Evolutionary conservation across 2,329 filamentous ascomycete species (phyloP), one percentile per base, ranked within the genome.

Genomic region (Parasarocladium wereldwijsianum): DNA sequence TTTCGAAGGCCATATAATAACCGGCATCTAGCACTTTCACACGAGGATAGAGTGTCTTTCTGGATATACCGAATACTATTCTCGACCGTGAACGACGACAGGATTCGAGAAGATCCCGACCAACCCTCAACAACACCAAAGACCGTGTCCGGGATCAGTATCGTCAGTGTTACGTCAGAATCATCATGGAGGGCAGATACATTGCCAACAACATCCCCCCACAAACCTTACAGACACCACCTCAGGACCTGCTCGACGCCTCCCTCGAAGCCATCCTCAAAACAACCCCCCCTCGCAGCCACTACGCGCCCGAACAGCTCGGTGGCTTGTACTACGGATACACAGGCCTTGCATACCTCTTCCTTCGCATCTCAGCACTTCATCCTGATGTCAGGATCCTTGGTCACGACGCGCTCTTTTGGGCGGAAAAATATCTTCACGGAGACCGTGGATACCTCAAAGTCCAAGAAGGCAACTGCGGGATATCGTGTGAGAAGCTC

Each of bases 311-410:
- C 9, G 42, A 43, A 8, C 37, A 47, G 10, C 44, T 61, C 9
- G 51, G 55, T n/a, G 68, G 68, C 1, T 42, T 73, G 9, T 66
- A 62, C 40, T 51, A 48, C 3, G 69, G 67, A 1, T 66, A 66
- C 11, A 70, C 65, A 2, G 63, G 64, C 10, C 49, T 70, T n/a
- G 62, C 65, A 4, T 66, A 67, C 36, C 51, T 73, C 8, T 67
- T 73, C 44, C 57, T 66, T 14, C 52, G 54, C 7, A 49, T 70
- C 3, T 64, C 60, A 5, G 43, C 45, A 3, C 36, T 45, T 3
- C 54, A 62, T 15, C 62, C 66, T 0, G 43, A 58, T 21, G 36
- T 69, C 2, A 38, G 46, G 8, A 48, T 70, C 33, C 45, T 50
- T 18, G 53, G 53, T 2, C 55, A 62, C 34, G 43, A 48, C 1